phyloP scores from a whole-genome alignment of 306 rosid species.

The Prinsepia uniflora region DNA sequence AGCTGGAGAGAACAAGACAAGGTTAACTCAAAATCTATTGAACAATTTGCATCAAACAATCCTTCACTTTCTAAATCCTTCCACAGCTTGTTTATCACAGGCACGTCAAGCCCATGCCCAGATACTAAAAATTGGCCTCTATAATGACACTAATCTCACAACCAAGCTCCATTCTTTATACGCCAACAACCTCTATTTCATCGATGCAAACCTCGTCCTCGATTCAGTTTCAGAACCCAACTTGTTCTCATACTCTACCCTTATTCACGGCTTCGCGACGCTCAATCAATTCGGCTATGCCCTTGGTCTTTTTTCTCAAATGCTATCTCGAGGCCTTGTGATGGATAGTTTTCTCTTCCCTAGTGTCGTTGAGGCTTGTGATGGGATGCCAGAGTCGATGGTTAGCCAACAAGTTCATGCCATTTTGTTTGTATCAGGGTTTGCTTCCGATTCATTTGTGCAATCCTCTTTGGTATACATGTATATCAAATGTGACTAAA shows the following conservation, averaged over 20 bases:
- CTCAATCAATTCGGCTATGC: constrained; percentile 42
- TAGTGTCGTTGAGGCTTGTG: constrained; percentile 64
- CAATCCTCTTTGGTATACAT: constrained; percentile 60
- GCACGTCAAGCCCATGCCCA: constrained; percentile 54
- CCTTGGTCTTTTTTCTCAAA: constrained; percentile 43
- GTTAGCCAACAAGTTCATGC: constrained; percentile 52
- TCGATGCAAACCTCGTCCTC: constrained; percentile 37
- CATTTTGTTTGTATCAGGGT: constrained; percentile 41
- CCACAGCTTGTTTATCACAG: constrained; percentile 32
- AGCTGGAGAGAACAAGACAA: neutral
- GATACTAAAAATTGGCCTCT: constrained; percentile 45
- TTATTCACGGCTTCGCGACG: constrained; percentile 46
- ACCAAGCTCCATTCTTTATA: constrained; percentile 59
- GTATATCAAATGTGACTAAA: constrained; percentile 47
- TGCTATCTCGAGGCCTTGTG: constrained; percentile 40
- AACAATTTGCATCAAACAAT: constrained; percentile 17
- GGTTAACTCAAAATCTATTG: constrained; percentile 43
- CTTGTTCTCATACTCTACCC: constrained; percentile 57
- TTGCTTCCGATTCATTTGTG: constrained; percentile 42
- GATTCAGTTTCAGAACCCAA: constrained; percentile 43
- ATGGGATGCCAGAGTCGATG: constrained; percentile 34
- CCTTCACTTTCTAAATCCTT: too few species aligned
- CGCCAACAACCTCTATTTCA: constrained; percentile 43
- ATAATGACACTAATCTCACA: constrained; percentile 36
- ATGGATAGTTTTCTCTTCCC: constrained; percentile 64